Percentiles rank a stretch among this genome's conserved stretches.
Conservation (phyloP, 2,329 filamentous ascomycete genomes). For the Salinomyces thailandicus region DNA sequence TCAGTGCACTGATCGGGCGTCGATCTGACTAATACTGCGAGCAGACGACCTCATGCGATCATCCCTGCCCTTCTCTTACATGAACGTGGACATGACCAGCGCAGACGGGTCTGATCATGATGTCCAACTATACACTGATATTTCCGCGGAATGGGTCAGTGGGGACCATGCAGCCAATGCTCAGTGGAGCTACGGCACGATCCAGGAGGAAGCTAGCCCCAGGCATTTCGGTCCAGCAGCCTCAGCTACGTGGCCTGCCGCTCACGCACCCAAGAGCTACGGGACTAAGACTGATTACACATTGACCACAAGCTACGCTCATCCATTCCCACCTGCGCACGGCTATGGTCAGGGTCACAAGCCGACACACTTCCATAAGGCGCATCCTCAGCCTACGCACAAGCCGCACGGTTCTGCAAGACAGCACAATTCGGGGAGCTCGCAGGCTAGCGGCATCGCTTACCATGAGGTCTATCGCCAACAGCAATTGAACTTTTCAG, state of each 20-base stretch:
- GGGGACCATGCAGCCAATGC: slow-evolving; percentile 48
- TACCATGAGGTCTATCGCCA: slow-evolving; percentile 51
- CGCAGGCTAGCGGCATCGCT: slow-evolving; percentile 30
- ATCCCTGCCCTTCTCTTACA: slow-evolving; percentile 60
- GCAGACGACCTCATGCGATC: slow-evolving; percentile 52
- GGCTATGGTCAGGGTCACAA: slow-evolving; percentile 1
- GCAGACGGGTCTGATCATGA: slow-evolving; percentile 41
- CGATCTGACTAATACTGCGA: neutral
- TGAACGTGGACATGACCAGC: slow-evolving; percentile 53
- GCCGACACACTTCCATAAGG: slow-evolving; percentile 2
- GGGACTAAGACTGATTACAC: slow-evolving; percentile 12
- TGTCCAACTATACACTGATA: slow-evolving; percentile 62
- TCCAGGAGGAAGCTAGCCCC: slow-evolving; percentile 10
- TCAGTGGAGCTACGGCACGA: slow-evolving; percentile 49
- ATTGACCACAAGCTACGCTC: slow-evolving; percentile 4
- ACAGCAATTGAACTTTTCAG: slow-evolving; percentile 37
- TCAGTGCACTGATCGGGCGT: neutral
- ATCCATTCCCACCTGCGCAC: slow-evolving; percentile 8
- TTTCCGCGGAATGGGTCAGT: slow-evolving; percentile 54
- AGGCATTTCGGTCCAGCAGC: neutral
- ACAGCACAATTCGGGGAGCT: no score
- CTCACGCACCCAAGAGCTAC: slow-evolving; percentile 6
- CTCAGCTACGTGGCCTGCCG: neutral
- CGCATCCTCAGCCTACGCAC: slow-evolving; percentile 35
- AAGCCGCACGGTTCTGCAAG: slow-evolving; percentile 17